Base-by-base conservation (phyloP, 1,284 basidiomycete species). In the Apiotrichum gracile region DNA sequence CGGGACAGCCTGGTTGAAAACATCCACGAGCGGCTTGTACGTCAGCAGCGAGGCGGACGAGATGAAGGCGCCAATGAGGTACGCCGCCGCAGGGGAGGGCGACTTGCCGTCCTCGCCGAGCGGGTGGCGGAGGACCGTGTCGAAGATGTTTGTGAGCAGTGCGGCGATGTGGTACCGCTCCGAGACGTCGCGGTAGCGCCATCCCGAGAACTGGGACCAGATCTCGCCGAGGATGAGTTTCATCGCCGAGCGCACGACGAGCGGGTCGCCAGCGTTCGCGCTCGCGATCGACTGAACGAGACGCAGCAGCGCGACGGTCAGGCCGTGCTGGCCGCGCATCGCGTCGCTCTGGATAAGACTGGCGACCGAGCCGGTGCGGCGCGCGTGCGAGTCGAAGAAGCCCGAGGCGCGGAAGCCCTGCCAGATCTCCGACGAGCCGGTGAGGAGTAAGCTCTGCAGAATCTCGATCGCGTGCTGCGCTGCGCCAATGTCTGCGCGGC, bases 11-110 rank as follows among this genome's bases (percentile, higher is more conserved):
- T 70, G 65, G 5, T 64, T 66, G 43, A 73, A 49, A 13, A 65
- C 59, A 5, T 73, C 70, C 29, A 71, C 47, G 12, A 72, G 38
- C 1, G 70, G 70, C 49, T 68, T 62, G 52, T 71, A 73, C 2
- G 67, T 69, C 16, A 70, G 52, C 1, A 61, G 60, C 4, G 70
- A 69, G 5, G 66, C 60, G 13, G 60, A 52, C 5, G 61, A 57
- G 54, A 73, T 58, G 55, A 74, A 69, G 14, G 60, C 54, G 24
- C 67, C 63, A 46, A 69, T 55, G 34, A 69, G 58, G 31, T 60
- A 60, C 6, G 59, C 55, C 5, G 69, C 67, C 0, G 67, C 60
- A 10, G 54, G 54, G 2, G 61, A 46, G 7, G 62, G 63, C 1
- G 60, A 60, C 17, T 49, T 42, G 8, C 54, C 58, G 13, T 60